Conservation (phyloP, 495 filamentous ascomycete genomes). For the Penicillium diatomitis region DNA sequence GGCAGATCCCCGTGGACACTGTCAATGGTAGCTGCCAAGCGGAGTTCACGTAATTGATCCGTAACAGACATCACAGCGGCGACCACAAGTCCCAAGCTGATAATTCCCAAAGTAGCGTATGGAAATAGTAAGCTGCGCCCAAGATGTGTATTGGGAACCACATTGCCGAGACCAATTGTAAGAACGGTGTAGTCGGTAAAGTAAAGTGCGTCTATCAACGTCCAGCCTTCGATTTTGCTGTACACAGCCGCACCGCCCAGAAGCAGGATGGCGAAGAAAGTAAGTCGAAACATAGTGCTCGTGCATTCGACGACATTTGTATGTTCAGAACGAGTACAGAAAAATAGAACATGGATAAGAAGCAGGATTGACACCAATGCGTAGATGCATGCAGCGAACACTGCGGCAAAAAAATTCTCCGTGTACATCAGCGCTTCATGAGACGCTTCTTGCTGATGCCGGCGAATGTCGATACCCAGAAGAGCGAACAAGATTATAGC, state of each 20-base stretch:
- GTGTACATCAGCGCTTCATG: neutral
- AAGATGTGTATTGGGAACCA: conserved; percentile 45
- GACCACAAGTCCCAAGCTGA: conserved; percentile 72
- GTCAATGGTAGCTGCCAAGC: conserved; percentile 33
- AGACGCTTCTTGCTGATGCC: neutral
- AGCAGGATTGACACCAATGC: neutral
- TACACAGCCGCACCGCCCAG: conserved; percentile 65
- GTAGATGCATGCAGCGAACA: neutral
- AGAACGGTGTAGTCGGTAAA: conserved; percentile 76
- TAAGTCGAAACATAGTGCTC: conserved; percentile 43
- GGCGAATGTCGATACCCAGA: neutral
- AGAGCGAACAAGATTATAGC: conserved; percentile 37
- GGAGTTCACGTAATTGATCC: conserved; percentile 57
- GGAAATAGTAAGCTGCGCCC: conserved; percentile 62
- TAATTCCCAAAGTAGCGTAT: conserved; percentile 65
- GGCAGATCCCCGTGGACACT: conserved; percentile 18
- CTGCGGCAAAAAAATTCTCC: neutral
- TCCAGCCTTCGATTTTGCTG: conserved; percentile 61
- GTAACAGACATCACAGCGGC: conserved; percentile 69
- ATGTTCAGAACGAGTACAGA: neutral
- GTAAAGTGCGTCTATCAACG: conserved; percentile 65
- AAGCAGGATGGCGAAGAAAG: conserved; percentile 63
- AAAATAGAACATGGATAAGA: neutral
- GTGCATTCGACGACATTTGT: conserved; percentile 36
- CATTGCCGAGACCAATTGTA: conserved; percentile 71